Evolutionary conservation across 768 basidiomycete species (phyloP).

Genomic region (Leccinellum rugosiceps): DNA sequence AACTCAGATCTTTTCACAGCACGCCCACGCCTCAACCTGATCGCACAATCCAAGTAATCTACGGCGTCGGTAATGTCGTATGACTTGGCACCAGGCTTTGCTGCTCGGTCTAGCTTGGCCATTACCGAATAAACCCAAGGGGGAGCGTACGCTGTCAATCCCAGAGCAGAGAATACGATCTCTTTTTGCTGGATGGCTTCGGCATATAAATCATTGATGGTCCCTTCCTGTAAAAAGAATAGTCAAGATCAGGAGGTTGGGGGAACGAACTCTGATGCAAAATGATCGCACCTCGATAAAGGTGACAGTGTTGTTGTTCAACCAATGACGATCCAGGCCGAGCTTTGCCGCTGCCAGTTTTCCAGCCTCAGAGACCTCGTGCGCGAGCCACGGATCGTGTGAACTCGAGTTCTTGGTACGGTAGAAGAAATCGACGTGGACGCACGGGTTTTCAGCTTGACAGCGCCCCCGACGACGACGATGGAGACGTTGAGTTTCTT

Average conservation of each 20-base stretch:
- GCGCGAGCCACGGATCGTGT: not conserved
- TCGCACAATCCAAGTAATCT: slow-evolving; percentile 3
- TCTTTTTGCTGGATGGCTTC: slow-evolving; percentile 3
- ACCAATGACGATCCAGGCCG: slow-evolving; percentile 1
- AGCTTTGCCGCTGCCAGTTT: not conserved
- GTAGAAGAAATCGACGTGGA: slow-evolving; percentile 12
- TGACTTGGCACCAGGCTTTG: slow-evolving; percentile 4
- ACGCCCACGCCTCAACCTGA: not conserved
- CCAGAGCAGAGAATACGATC: slow-evolving; percentile 1
- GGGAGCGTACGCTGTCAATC: slow-evolving; percentile 9
- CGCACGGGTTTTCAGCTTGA: slow-evolving; percentile 6
- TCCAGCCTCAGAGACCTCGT: not conserved
- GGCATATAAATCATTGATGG: not conserved
- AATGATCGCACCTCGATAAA: slow-evolving; percentile 3
- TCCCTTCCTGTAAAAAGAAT: not conserved
- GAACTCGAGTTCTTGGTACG: not conserved
- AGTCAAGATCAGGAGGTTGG: not conserved
- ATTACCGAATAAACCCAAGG: slow-evolving; percentile 9
- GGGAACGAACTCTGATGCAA: not conserved
- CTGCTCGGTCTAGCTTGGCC: slow-evolving; percentile 8
- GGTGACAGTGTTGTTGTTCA: slow-evolving; percentile 7
- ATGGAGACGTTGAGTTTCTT: slow-evolving; percentile 3
- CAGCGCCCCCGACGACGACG: slow-evolving; percentile 7
- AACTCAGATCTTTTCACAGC: slow-evolving; percentile 7
- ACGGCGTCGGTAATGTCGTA: slow-evolving; percentile 8